These are phyloP conservation scores for Penicillium verhagenii DNA, from an alignment of 495 filamentous ascomycete species.

Conservation along the genomic window DNA sequence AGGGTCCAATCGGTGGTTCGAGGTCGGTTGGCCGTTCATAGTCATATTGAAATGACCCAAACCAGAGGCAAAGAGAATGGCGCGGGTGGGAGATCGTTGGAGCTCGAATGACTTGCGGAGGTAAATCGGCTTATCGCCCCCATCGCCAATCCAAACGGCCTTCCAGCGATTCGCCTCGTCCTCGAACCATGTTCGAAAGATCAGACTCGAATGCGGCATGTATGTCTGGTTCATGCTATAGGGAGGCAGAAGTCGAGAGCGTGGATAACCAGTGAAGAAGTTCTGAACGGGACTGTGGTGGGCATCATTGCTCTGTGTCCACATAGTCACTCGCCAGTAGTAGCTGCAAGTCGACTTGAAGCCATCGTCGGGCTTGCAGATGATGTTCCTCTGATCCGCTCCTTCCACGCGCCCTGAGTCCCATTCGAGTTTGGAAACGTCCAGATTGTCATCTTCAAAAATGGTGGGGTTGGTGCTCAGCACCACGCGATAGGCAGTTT, in stretches of 20 bases:
- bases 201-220: constrained; percentile 30
- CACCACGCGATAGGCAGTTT: constrained; percentile 21
- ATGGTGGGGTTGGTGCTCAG: neutral
- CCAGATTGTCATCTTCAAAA: neutral
- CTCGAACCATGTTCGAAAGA: constrained; percentile 34
- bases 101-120: constrained; percentile 24
- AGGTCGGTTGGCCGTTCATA: constrained; percentile 24
- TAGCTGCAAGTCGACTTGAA: constrained; percentile 26
- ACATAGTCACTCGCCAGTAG: constrained; percentile 25
- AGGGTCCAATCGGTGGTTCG: constrained; percentile 26
- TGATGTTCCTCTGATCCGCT: constrained; percentile 25
- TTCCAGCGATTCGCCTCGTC: constrained; percentile 29
- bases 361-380: constrained; percentile 21
- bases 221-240: constrained; percentile 36
- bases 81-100: constrained; percentile 9
- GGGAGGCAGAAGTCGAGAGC: constrained; percentile 24
- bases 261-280: constrained; percentile 26
- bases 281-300: constrained; percentile 20
- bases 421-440: constrained; percentile 14
- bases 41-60: constrained; percentile 31
- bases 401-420: constrained; percentile 25
- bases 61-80: constrained; percentile 27
- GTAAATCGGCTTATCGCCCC: constrained; percentile 32
- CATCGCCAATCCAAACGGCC: constrained; percentile 31
- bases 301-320: constrained; percentile 12